phyloP scores from a whole-genome alignment of 768 basidiomycete species.

The Termitomyces sp. region DNA sequence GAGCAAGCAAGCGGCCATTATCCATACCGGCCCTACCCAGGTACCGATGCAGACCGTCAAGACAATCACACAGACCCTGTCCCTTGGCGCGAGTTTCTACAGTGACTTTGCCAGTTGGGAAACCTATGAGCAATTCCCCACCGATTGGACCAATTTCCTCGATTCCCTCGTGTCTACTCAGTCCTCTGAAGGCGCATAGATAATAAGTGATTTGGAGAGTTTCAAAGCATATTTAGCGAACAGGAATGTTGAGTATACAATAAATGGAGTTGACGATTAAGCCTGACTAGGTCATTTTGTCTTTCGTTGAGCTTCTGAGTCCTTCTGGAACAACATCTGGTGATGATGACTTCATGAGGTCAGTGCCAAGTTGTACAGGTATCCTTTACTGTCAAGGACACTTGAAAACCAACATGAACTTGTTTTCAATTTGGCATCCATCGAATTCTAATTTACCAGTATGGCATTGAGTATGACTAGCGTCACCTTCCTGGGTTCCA shows the following conservation, averaged over 20 bases:
- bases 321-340: too few species aligned
- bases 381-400: too few species aligned
- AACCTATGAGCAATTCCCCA: conserved; percentile 10
- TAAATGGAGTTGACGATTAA: too few species aligned
- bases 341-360: too few species aligned
- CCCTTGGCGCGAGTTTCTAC: conserved; percentile 24
- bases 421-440: too few species aligned
- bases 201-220: not conserved
- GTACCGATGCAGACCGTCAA: conserved; percentile 17
- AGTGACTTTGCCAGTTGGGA: conserved; percentile 17
- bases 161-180: conserved; percentile 6
- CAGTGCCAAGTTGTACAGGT: too few species aligned
- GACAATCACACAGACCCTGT: conserved; percentile 15
- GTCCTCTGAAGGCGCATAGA: not conserved
- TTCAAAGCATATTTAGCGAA: not conserved
- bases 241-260: not conserved
- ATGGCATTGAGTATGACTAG: too few species aligned
- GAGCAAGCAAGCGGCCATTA: conserved; percentile 24
- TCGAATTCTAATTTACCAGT: too few species aligned
- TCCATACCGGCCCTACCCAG: conserved; percentile 23
- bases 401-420: too few species aligned
- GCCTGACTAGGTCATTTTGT: too few species aligned
- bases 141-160: conserved; percentile 5
- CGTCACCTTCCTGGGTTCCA: too few species aligned
- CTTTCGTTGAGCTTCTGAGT: too few species aligned